Conservation (phyloP, 805 yeast genomes). For the Ogataea henricii region DNA sequence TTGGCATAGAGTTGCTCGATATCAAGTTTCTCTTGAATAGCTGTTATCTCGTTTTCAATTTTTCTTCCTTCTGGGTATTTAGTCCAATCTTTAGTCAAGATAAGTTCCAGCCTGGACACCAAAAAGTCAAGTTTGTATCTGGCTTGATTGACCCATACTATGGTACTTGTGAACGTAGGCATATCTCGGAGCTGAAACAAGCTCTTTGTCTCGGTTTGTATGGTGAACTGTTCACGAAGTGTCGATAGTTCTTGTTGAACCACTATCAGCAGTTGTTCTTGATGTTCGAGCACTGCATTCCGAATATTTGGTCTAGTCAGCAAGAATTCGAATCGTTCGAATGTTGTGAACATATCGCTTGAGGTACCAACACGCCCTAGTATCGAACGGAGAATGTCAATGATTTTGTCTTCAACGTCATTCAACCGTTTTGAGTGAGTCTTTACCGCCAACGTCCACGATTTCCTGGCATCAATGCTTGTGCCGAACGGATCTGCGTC, state of each 20-base stretch:
- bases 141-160: conserved; percentile 57
- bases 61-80: conserved; percentile 66
- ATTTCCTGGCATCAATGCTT: conserved; percentile 36
- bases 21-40: conserved; percentile 49
- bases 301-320: conserved; percentile 55
- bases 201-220: conserved; percentile 37
- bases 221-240: conserved; percentile 41
- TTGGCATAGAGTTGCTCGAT: conserved; percentile 40
- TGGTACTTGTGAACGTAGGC: conserved; percentile 47
- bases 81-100: conserved; percentile 64
- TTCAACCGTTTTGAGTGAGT: conserved; percentile 45
- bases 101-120: conserved; percentile 46
- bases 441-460: conserved; percentile 45
- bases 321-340: conserved; percentile 50
- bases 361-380: conserved; percentile 44
- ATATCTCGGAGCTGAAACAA: conserved; percentile 45
- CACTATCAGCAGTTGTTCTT: conserved; percentile 48
- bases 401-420: conserved; percentile 48
- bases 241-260: conserved; percentile 48
- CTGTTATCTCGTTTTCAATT: conserved; percentile 51
- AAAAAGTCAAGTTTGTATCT: conserved; percentile 44
- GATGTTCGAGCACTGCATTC: conserved; percentile 62
- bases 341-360: conserved; percentile 52
- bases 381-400: conserved; percentile 40
- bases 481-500: conserved; percentile 42